Conservation (phyloP, 2,329 filamentous ascomycete species). For the Monilinia vaccinii-corymbosi region DNA sequence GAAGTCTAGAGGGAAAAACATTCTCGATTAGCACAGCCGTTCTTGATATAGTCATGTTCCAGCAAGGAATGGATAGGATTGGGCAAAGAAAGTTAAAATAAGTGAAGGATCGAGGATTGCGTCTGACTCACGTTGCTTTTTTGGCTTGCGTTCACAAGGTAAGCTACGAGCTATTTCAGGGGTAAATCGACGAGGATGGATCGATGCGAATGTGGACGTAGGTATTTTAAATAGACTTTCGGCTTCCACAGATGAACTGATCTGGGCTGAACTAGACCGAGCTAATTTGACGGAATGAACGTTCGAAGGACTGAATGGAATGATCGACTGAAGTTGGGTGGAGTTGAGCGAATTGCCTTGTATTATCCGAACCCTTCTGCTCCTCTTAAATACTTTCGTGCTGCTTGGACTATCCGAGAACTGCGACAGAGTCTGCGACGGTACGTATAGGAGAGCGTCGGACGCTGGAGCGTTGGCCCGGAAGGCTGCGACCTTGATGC, state of each 20-base stretch:
- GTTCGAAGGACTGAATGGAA: constrained; percentile 2
- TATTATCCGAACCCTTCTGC: constrained; percentile 15
- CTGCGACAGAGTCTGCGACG: constrained; percentile 27
- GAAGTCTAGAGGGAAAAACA: constrained; percentile 1
- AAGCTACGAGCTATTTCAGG: constrained; percentile 7
- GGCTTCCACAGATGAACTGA: not conserved
- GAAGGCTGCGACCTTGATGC: constrained; percentile 17
- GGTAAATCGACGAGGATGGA: constrained; percentile 2
- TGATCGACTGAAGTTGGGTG: not conserved
- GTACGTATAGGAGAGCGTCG: constrained; percentile 13
- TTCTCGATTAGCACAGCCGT: not conserved
- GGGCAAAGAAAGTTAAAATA: not conserved
- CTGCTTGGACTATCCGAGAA: constrained; percentile 26
- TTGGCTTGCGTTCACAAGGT: constrained; percentile 8
- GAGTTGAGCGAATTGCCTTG: not conserved
- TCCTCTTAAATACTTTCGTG: constrained; percentile 14
- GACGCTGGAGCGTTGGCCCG: constrained; percentile 22
- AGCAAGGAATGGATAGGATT: constrained; percentile 4
- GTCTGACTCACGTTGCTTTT: constrained; percentile 23
- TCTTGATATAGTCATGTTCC: not conserved
- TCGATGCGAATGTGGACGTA: not conserved
- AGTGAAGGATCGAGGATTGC: not conserved
- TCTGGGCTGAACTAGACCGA: not conserved
- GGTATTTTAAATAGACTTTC: not conserved
- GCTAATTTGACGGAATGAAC: constrained; percentile 1